Percentiles rank a stretch among this genome's conserved stretches.
Evolutionary conservation across 2,329 filamentous ascomycete genomes (phyloP).

Genomic region (Colletotrichum tanaceti): DNA sequence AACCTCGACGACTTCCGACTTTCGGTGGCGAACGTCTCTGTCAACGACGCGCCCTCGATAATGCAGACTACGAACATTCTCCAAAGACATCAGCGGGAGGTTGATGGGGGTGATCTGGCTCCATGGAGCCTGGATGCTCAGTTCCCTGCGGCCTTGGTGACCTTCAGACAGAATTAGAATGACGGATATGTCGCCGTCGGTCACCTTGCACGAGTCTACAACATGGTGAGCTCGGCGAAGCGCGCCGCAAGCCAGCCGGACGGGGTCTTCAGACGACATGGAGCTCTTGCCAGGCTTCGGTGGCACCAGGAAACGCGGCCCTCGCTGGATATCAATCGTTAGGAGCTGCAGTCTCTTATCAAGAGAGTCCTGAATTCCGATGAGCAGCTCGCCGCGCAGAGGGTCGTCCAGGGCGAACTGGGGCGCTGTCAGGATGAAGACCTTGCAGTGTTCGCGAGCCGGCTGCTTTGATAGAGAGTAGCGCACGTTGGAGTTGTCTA

Average conservation of each 20-base stretch:
- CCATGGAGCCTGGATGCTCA: slow-evolving; percentile 83
- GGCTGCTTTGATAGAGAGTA: slow-evolving; percentile 68
- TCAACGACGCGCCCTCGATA: slow-evolving; percentile 64
- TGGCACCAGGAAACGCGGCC: slow-evolving; percentile 36
- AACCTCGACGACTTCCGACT: slow-evolving; percentile 59
- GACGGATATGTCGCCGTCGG: slow-evolving; percentile 74
- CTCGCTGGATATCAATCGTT: slow-evolving; percentile 63
- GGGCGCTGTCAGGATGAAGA: slow-evolving; percentile 75
- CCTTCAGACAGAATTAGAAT: slow-evolving; percentile 78
- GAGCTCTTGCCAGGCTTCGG: slow-evolving; percentile 44
- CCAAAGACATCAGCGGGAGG: slow-evolving; percentile 69
- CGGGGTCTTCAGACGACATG: slow-evolving; percentile 48
- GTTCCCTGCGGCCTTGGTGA: slow-evolving; percentile 70
- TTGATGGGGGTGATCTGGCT: slow-evolving; percentile 75
- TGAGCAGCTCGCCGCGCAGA: slow-evolving; percentile 66
- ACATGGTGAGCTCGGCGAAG: slow-evolving; percentile 73
- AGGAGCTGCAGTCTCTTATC: slow-evolving; percentile 76
- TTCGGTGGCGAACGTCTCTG: slow-evolving; percentile 62
- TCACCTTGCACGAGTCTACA: slow-evolving; percentile 77
- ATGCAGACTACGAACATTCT: slow-evolving; percentile 70
- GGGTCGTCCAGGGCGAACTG: slow-evolving; percentile 65
- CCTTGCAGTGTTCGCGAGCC: slow-evolving; percentile 66
- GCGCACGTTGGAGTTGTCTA: slow-evolving; percentile 70
- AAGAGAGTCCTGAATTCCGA: slow-evolving; percentile 77
- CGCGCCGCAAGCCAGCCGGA: slow-evolving; percentile 60